phyloP scores from a whole-genome alignment of 768 basidiomycete species.

The Tephrocybe sp. region DNA sequence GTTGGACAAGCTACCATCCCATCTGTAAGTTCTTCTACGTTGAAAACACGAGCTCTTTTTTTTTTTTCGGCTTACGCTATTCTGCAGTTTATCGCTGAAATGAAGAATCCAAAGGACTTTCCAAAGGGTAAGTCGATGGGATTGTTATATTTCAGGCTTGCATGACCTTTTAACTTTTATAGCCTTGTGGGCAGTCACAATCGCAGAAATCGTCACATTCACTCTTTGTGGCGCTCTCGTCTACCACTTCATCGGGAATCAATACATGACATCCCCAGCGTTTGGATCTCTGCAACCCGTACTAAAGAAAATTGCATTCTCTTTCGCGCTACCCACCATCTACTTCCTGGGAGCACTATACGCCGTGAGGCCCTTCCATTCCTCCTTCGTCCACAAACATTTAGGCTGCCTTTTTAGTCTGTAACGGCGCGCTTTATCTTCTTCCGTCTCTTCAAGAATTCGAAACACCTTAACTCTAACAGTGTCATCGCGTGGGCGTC shows the following conservation, averaged over 20 bases:
- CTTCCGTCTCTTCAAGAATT: constrained; percentile 41
- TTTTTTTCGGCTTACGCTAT: background rate
- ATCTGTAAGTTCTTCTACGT: constrained; percentile 23
- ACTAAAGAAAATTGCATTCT: constrained; percentile 43
- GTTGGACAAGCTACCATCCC: constrained; percentile 46
- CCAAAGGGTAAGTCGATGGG: constrained; percentile 33
- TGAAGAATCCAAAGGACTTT: constrained; percentile 47
- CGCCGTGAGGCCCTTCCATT: constrained; percentile 27
- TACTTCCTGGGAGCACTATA: constrained; percentile 45
- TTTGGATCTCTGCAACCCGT: constrained; percentile 38
- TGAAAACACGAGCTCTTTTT: background rate
- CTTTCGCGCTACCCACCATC: constrained; percentile 46
- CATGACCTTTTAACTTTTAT: background rate
- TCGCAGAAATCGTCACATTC: constrained; percentile 41
- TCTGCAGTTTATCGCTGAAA: constrained; percentile 44
- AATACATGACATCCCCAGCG: constrained; percentile 45
- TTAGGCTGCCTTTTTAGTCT: constrained; percentile 27
- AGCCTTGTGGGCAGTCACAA: constrained; percentile 45
- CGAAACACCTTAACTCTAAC: constrained; percentile 36
- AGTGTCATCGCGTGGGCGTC: constrained; percentile 29
- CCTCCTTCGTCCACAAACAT: background rate
- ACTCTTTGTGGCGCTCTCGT: constrained; percentile 43
- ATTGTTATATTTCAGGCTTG: background rate
- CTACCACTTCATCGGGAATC: constrained; percentile 38
- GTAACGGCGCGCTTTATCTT: constrained; percentile 45